phyloP scores from a whole-genome alignment of 2,329 filamentous ascomycete species.

The Venturia carpophila region DNA sequence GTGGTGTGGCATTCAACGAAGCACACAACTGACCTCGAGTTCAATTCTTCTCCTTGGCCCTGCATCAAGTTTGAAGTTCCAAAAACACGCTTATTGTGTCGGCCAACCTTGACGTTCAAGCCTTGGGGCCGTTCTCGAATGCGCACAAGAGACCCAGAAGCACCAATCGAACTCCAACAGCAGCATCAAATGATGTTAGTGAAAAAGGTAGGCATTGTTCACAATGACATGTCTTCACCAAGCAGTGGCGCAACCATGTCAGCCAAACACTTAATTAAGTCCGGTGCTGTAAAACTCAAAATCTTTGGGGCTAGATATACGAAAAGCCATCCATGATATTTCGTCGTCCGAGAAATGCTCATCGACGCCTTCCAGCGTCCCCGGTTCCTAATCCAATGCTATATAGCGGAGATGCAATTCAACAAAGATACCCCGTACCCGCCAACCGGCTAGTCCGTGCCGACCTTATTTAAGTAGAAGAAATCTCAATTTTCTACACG shows the following conservation, averaged over 20 bases:
- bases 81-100: no score
- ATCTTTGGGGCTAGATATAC: background rate
- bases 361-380: background rate
- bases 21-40: no score
- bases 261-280: conserved; percentile 3
- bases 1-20: no score
- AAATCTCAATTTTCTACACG: background rate
- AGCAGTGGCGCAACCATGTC: background rate
- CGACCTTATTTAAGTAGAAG: background rate
- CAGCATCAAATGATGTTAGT: background rate
- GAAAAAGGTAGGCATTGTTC: background rate
- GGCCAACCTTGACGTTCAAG: no score
- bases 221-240: background rate
- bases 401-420: background rate
- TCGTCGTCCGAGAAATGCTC: background rate
- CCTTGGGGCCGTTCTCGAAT: no score
- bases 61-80: no score
- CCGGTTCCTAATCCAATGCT: background rate
- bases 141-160: no score
- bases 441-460: background rate
- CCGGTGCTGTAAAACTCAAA: background rate
- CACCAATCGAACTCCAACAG: background rate
- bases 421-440: background rate
- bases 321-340: background rate
- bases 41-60: no score